Evolutionary conservation across 495 filamentous ascomycete genomes (phyloP).

Genomic region (Friedmanniomyces simplex): DNA sequence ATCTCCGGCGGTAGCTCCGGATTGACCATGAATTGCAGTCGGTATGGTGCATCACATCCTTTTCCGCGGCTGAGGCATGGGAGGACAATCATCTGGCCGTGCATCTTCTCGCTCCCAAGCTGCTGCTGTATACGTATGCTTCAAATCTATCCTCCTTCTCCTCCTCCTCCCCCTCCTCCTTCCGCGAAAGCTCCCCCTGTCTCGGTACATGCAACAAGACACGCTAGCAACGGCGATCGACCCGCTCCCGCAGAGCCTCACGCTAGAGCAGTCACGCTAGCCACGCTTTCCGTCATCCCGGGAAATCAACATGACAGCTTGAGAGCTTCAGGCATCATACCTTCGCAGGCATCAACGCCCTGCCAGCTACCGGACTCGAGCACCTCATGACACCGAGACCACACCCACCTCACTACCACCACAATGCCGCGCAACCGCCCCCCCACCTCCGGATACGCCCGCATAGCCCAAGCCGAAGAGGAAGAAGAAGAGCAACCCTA

Average conservation of each 20-base stretch:
- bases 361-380: background rate
- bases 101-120: no score
- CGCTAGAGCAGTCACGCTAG: background rate
- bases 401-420: background rate
- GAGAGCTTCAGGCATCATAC: no score
- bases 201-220: background rate
- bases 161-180: no score
- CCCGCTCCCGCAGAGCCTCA: constrained; percentile 1
- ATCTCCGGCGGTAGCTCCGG: no score
- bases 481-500: constrained; percentile 48
- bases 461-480: constrained; percentile 83
- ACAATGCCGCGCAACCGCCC: constrained; percentile 12
- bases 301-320: background rate
- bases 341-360: background rate
- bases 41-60: no score
- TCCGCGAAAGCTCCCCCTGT: no score
- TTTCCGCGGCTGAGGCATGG: no score
- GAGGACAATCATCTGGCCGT: no score
- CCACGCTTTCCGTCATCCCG: no score
- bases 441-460: constrained; percentile 78
- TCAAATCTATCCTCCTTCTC: background rate
- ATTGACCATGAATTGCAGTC: no score
- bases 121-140: no score
- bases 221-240: background rate
- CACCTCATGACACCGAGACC: background rate